Conservation (phyloP, 805 yeast genomes). For the Alloascoidea africana region DNA sequence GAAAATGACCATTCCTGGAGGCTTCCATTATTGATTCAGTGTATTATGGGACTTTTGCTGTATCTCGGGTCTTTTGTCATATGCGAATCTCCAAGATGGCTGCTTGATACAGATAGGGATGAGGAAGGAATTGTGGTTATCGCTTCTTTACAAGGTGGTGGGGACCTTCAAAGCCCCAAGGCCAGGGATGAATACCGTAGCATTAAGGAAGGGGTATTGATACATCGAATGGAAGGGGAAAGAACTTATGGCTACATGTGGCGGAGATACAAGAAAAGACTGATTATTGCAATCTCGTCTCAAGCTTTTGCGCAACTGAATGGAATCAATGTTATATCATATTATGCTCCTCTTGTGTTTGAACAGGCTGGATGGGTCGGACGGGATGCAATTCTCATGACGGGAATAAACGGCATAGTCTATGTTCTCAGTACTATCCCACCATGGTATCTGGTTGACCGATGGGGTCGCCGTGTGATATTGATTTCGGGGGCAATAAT, state of each 20-base stretch:
- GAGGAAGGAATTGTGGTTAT: slow-evolving; percentile 76
- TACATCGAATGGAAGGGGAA: slow-evolving; percentile 73
- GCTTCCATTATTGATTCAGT: slow-evolving; percentile 62
- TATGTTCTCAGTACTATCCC: slow-evolving; percentile 60
- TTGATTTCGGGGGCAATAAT: slow-evolving; percentile 62
- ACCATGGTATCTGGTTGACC: slow-evolving; percentile 83
- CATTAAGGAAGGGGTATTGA: slow-evolving; percentile 66
- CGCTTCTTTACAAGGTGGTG: slow-evolving; percentile 69
- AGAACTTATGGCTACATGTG: slow-evolving; percentile 62
- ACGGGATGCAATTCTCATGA: slow-evolving; percentile 75
- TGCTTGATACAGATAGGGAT: slow-evolving; percentile 63
- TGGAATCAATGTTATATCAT: slow-evolving; percentile 86
- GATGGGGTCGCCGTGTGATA: slow-evolving; percentile 86
- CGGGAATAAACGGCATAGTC: slow-evolving; percentile 59
- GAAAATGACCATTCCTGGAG: slow-evolving; percentile 59
- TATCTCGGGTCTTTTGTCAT: slow-evolving; percentile 63
- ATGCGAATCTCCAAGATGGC: slow-evolving; percentile 86
- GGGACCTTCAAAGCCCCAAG: slow-evolving; percentile 50
- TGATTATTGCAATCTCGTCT: slow-evolving; percentile 78
- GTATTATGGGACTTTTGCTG: slow-evolving; percentile 52
- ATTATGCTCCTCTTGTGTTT: slow-evolving; percentile 87
- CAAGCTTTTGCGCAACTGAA: slow-evolving; percentile 88
- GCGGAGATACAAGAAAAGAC: slow-evolving; percentile 57
- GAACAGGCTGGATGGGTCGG: slow-evolving; percentile 95
- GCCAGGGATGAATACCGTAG: slow-evolving; percentile 65